Evolutionary conservation across 495 filamentous ascomycete genomes (phyloP), one percentile per base, ranked within the genome.

Genomic region (Hypoxylon fragiforme): DNA sequence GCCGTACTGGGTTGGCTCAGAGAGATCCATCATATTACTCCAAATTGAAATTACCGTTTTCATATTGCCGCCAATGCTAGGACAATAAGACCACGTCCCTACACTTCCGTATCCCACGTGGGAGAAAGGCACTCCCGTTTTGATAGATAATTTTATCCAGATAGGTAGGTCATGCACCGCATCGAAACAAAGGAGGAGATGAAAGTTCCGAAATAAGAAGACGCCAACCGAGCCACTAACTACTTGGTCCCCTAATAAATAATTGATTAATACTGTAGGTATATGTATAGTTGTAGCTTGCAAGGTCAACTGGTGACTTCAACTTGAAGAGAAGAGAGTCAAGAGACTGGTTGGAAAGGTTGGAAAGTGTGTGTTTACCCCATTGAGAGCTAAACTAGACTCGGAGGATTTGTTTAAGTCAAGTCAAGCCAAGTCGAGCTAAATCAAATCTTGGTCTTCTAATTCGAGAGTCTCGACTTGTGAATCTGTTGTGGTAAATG

Each of bases 221-320:
- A 46, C 36, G 22, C 39, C 36, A 21, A 41, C 19, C 22, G 31
- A 48, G 30, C 31, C 36, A 26, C 35, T 30, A 26, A 28, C 37
- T 28, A 9, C 24, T 9, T 28, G n/a, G n/a, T 34, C 31, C 19
- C 40, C 22, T 39, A 51, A 43, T 56, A 28, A 55, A 44, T 43
- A n/a, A 48, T 61, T 61, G 47, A 52, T 56, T 61, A 61, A 51
- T 50, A 43, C n/a, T n/a, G n/a, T n/a, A n/a, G n/a, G n/a, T n/a
- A n/a, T n/a, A n/a, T n/a, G n/a, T n/a, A n/a, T n/a, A n/a, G n/a
- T n/a, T n/a, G n/a, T n/a, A n/a, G n/a, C n/a, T n/a, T n/a, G n/a
- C n/a, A n/a, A n/a, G n/a, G n/a, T n/a, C n/a, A n/a, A n/a, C n/a
- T n/a, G n/a, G n/a, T n/a, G n/a, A n/a, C n/a, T n/a, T n/a, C n/a